Conservation (phyloP, 2,329 filamentous ascomycete genomes). For the Colletotrichum cereale region DNA sequence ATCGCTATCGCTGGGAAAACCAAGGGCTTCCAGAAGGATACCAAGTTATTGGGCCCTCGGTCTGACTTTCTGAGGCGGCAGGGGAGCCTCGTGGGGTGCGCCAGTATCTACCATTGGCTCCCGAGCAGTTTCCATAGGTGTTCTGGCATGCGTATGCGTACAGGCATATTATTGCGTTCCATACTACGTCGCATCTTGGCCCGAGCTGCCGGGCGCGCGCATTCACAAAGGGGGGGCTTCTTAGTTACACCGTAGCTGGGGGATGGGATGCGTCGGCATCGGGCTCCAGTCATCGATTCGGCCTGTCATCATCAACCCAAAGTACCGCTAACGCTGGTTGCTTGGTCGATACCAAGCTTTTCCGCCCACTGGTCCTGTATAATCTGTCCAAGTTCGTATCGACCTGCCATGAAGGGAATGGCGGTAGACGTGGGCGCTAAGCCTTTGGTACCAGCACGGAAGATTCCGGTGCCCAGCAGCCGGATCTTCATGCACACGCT, state of each 20-base stretch:
- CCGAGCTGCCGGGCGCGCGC: conserved; percentile 12
- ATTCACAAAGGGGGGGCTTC: neutral
- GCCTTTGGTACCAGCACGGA: neutral
- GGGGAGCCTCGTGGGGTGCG: too few relatives aligned
- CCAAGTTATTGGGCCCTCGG: neutral
- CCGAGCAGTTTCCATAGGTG: neutral
- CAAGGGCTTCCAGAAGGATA: too few relatives aligned
- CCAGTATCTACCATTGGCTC: neutral
- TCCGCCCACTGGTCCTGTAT: too few relatives aligned
- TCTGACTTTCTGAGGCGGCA: neutral
- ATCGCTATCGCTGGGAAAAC: neutral
- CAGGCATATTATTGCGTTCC: too few relatives aligned
- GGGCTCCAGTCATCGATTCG: neutral
- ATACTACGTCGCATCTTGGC: neutral
- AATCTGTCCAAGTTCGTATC: too few relatives aligned
- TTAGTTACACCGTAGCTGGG: neutral
- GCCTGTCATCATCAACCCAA: conserved; percentile 1
- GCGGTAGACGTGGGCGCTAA: neutral
- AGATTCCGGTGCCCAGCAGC: conserved; percentile 6
- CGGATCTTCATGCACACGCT: conserved; percentile 29
- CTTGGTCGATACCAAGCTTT: neutral
- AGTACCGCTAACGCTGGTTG: neutral
- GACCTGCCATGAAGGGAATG: neutral
- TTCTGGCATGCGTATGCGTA: neutral
- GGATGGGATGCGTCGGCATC: too few relatives aligned